Percentiles rank a stretch among this genome's conserved stretches.
Evolutionary conservation across 768 basidiomycete species (phyloP).

Genomic region (Exsudoporus frostii): DNA sequence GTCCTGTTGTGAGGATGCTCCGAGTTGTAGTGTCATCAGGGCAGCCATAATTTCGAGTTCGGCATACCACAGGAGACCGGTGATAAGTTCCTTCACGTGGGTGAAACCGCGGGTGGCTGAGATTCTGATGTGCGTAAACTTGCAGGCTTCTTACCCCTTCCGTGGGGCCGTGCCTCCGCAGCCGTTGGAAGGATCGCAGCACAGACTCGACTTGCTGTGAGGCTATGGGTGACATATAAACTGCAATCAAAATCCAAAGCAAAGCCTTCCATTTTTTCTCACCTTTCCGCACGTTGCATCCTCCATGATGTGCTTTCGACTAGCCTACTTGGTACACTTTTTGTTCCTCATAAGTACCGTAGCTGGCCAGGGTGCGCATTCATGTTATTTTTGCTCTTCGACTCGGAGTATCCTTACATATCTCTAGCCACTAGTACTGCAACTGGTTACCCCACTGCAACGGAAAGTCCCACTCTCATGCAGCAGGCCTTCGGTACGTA

Average conservation of each 20-base stretch:
- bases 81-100: background rate
- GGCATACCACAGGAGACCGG: background rate
- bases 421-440: conserved; percentile 4
- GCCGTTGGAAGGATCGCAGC: background rate
- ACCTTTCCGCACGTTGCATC: background rate
- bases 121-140: background rate
- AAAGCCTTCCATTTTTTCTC: background rate
- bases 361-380: conserved; percentile 6
- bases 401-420: background rate
- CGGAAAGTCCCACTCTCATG: conserved; percentile 6
- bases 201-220: background rate
- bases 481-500: conserved; percentile 2
- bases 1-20: background rate
- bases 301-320: background rate
- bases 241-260: background rate
- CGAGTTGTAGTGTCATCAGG: no score
- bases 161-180: background rate
- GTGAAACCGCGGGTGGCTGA: background rate
- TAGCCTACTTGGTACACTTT: background rate
- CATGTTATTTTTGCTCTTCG: background rate
- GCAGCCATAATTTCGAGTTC: no score
- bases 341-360: background rate
- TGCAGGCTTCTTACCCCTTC: background rate
- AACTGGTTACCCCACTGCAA: background rate
- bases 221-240: background rate